These are phyloP conservation scores for Candida gorgasii DNA, from an alignment of 805 yeast species.

Conservation along the genomic window DNA sequence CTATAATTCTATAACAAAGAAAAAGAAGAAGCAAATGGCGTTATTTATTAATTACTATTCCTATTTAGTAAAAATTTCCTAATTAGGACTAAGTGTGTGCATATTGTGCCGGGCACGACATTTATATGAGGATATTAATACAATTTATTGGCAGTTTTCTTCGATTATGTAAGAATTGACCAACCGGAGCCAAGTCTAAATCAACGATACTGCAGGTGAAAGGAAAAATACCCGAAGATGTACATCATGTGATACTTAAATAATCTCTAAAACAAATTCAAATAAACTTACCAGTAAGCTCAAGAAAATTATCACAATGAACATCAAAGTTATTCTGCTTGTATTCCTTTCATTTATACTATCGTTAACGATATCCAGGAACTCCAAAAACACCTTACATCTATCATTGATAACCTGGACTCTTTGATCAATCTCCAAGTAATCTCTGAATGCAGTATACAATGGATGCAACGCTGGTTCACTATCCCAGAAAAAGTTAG, in stretches of 20 bases:
- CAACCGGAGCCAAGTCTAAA: no score
- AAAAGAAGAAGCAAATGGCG: not conserved
- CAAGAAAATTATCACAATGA: slow-evolving; percentile 76
- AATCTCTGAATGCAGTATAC: slow-evolving; percentile 85
- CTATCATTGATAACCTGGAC: slow-evolving; percentile 92
- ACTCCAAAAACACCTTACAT: slow-evolving; percentile 90
- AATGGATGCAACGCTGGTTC: slow-evolving; percentile 96
- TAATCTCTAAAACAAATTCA: slow-evolving; percentile 56
- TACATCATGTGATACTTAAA: no score
- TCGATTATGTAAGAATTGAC: no score
- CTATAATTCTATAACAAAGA: not conserved
- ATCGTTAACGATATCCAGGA: slow-evolving; percentile 89
- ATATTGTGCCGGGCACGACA: slow-evolving; percentile 4
- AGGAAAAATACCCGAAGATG: no score
- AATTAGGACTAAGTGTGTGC: slow-evolving; percentile 4
- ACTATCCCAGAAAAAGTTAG: slow-evolving; percentile 91
- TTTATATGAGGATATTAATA: no score
- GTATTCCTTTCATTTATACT: slow-evolving; percentile 92
- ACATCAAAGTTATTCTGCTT: slow-evolving; percentile 87
- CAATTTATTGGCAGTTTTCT: no score
- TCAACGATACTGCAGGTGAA: no score
- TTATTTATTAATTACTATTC: slow-evolving; percentile 6
- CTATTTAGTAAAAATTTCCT: slow-evolving; percentile 6
- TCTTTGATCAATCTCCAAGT: slow-evolving; percentile 91
- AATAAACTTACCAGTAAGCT: slow-evolving; percentile 75